Conservation (phyloP, 768 basidiomycete species). For the Leccinum subtestaceum region DNA sequence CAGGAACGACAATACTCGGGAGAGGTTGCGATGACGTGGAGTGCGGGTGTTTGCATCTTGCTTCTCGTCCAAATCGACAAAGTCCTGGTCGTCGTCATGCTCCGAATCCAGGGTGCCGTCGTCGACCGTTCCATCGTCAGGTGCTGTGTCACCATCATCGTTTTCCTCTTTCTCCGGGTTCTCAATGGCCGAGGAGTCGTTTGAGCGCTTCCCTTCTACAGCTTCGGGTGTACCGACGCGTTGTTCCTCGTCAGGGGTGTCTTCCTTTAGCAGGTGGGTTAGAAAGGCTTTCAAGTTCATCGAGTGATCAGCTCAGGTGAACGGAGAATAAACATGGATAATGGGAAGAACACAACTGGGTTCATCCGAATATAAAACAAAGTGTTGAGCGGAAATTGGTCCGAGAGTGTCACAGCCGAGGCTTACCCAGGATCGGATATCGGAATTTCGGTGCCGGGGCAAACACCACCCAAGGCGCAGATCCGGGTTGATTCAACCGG, state of each 20-base stretch:
- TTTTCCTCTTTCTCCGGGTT: background rate
- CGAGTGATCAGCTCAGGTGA: background rate
- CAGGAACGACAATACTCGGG: constrained; percentile 8
- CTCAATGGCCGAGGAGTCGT: background rate
- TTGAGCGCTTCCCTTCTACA: background rate
- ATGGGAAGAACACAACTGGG: background rate
- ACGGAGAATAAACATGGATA: constrained; percentile 5
- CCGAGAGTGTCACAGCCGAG: background rate
- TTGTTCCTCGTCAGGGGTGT: constrained; percentile 21
- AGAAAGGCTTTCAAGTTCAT: constrained; percentile 18
- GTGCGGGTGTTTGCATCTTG: background rate
- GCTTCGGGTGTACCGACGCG: background rate
- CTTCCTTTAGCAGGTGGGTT: constrained; percentile 3
- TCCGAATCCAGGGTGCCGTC: constrained; percentile 6
- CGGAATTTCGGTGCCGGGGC: background rate
- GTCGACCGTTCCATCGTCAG: background rate
- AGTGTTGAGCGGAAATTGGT: background rate
- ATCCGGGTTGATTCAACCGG: too few species aligned
- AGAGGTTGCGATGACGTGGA: background rate
- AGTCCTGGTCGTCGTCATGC: constrained; percentile 12
- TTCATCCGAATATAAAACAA: background rate
- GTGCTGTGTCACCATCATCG: background rate
- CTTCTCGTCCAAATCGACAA: constrained; percentile 1
- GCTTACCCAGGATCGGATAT: background rate
- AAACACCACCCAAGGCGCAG: background rate